phyloP scores from a whole-genome alignment of 805 yeast genomes.

The Metschnikowia gelsemii region DNA sequence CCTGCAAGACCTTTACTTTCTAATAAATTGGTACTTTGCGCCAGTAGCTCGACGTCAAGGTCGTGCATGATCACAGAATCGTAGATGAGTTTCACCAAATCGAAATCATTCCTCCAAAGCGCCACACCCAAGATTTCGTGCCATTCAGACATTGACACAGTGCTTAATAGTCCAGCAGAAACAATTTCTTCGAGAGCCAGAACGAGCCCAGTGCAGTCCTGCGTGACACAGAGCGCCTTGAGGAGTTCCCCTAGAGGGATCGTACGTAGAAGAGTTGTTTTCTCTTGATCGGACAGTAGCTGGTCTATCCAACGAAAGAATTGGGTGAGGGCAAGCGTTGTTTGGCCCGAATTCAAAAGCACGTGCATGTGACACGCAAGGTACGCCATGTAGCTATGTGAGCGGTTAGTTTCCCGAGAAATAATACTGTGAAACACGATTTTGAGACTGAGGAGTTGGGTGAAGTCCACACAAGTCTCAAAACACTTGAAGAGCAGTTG shows the following conservation, averaged over 20 bases:
- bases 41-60: no score
- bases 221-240: conserved; percentile 16
- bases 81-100: conserved; percentile 29
- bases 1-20: no score
- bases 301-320: conserved; percentile 3
- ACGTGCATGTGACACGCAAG: conserved; percentile 25
- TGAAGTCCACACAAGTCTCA: conserved; percentile 21
- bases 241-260: conserved; percentile 23
- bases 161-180: no score
- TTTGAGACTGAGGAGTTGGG: conserved; percentile 23
- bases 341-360: conserved; percentile 27
- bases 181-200: conserved; percentile 7
- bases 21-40: no score
- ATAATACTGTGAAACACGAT: conserved; percentile 24
- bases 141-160: conserved; percentile 21
- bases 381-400: conserved; percentile 20
- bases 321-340: conserved; percentile 24
- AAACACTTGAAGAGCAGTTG: conserved; percentile 12
- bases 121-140: conserved; percentile 25
- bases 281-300: background rate
- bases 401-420: conserved; percentile 3
- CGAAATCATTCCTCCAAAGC: conserved; percentile 27
- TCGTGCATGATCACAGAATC: conserved; percentile 32
- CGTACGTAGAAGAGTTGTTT: background rate
- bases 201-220: conserved; percentile 26